A percentile compares a stretch with the other conserved stretches of the same genome.
phyloP scores from a whole-genome alignment of 202 grass and related monocot species.

The Carex sylvatica region DNA sequence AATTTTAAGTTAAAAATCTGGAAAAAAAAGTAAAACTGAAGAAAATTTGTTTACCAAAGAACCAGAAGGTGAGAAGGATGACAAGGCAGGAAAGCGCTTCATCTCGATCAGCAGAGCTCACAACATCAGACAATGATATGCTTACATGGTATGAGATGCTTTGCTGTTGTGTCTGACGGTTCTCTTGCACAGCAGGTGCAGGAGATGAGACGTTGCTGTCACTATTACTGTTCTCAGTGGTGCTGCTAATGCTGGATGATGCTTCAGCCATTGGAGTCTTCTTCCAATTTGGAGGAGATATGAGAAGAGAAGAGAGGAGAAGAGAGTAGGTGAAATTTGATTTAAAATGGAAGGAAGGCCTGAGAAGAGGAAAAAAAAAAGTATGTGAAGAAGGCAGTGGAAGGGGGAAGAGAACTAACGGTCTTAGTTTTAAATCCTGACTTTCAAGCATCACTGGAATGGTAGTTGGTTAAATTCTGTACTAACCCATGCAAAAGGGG shows the following conservation, averaged over 20 bases:
- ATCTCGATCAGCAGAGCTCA: constrained; percentile 20
- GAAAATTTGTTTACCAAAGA: constrained; percentile 37
- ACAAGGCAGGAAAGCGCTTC: constrained; percentile 42
- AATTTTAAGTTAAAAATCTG: background rate
- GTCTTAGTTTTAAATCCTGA: constrained; percentile 21
- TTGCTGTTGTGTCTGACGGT: background rate
- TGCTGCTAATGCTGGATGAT: constrained; percentile 18
- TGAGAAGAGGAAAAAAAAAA: background rate
- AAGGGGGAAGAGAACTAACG: constrained; percentile 22
- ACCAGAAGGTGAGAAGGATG: constrained; percentile 42
- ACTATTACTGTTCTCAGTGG: background rate
- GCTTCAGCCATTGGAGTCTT: constrained; percentile 4
- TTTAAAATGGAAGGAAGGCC: background rate
- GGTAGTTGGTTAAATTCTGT: constrained; percentile 21
- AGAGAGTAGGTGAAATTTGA: background rate
- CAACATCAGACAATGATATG: background rate
- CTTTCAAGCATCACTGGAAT: background rate
- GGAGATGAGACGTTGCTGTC: background rate
- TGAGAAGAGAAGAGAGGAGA: background rate
- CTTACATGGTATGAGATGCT: background rate
- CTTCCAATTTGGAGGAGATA: background rate
- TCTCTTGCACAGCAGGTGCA: background rate
- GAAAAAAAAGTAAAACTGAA: background rate
- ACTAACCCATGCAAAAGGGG: background rate
- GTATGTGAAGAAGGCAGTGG: background rate